Evolutionary conservation across 176 grass and related monocot species (phyloP), one percentile per base, ranked within the genome.

Genomic region (Chrysopogon serrulatus): DNA sequence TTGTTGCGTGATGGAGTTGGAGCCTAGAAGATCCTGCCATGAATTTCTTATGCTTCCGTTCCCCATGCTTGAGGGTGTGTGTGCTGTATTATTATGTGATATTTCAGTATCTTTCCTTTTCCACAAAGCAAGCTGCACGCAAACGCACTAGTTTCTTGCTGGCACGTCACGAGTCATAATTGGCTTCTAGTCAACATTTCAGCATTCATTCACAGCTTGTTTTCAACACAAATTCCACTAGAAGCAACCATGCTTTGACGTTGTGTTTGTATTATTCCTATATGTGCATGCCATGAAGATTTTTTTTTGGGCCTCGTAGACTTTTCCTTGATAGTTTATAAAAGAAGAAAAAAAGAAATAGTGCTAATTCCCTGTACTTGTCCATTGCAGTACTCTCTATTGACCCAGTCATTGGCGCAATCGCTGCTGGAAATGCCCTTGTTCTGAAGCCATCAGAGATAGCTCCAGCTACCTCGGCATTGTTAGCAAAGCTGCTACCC

Each of bases 391-490:
- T 92, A 75, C 87, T 99, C 70, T 92, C 91, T 60, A 84, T 99
- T 68, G 93, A 96, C 2, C 97, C 97, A 0, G 86, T 96, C 65
- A 96, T 99, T 30, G 97, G 97, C 72, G 97, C 97, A 42, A 96
- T 99, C 61, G 87, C 91, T 63, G 91, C 97, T 67, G 97, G 97
- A 30, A 96, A 96, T 72, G 65, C 85, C 35, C 93, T 94, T 76
- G 87, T 96, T 18, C 76, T 99, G 49, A 99, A 99, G 77, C 97
- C 97, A 44, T 99, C 97, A 63, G 97, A 99, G 65, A 65, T 99
- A 82, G 85, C 97, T 0, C 90, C 97, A 45, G 85, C 97, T 41
- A 99, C 91, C 34, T 96, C 97, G 10, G 68, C 83, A 73, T 13
- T 99, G 82, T 84, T 99, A 0, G 80, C 97, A 2, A 94, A 84